A percentile compares a stretch with the other conserved stretches of the same genome.
phyloP scores from a whole-genome alignment of 768 basidiomycete species.

The Lentinula aciculospora region DNA sequence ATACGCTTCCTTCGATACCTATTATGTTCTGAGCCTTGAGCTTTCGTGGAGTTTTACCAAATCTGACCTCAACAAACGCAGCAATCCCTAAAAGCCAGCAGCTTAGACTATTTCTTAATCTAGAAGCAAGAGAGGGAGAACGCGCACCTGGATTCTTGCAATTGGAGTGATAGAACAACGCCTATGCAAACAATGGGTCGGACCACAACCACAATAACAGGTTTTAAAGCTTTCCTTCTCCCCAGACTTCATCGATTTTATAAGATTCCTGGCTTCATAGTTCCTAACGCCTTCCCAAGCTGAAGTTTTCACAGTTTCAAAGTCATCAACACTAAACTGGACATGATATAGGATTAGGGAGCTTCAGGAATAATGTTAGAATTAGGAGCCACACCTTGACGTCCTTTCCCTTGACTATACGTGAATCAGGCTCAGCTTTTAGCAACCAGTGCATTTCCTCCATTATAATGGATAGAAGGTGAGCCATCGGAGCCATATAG shows the following conservation, averaged over 20 bases:
- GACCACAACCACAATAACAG: neutral
- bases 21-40: neutral
- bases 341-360: too few relatives aligned
- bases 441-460: constrained; percentile 60
- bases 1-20: constrained; percentile 83
- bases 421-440: constrained; percentile 84
- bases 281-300: constrained; percentile 89
- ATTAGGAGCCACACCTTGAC: constrained; percentile 55
- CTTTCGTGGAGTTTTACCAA: neutral
- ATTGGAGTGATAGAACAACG: constrained; percentile 85
- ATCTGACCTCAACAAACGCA: constrained; percentile 69
- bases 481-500: too few relatives aligned
- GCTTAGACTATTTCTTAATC: too few relatives aligned
- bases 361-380: neutral
- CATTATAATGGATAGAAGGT: too few relatives aligned
- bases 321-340: constrained; percentile 85
- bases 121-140: neutral
- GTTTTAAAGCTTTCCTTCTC: constrained; percentile 55
- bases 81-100: constrained; percentile 55
- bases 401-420: constrained; percentile 81
- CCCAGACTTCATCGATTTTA: constrained; percentile 73
- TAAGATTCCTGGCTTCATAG: constrained; percentile 76
- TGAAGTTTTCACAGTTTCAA: constrained; percentile 63
- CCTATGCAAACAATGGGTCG: constrained; percentile 30
- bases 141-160: constrained; percentile 71